phyloP scores from a whole-genome alignment of 2,329 filamentous ascomycete genomes.

The Dryadomyces quercus-mongolicae region DNA sequence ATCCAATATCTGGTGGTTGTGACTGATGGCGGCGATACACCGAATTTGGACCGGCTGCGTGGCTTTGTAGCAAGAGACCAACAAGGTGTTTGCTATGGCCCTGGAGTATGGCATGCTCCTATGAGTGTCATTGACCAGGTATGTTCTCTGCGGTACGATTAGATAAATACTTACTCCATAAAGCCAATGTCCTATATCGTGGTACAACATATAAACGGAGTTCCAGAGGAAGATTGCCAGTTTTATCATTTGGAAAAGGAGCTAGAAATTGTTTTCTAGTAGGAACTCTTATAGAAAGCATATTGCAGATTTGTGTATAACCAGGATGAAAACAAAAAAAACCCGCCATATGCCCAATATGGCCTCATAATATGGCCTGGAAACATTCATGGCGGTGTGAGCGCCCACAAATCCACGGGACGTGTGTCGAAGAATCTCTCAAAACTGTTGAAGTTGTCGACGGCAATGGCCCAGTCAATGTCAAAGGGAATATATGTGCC shows the following conservation, averaged over 20 bases:
- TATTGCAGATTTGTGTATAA: too few relatives aligned
- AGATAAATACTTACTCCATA: too few relatives aligned
- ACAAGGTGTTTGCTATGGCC: constrained; percentile 6
- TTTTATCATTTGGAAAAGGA: constrained; percentile 4
- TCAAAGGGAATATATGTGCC: constrained; percentile 11
- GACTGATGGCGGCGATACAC: not conserved
- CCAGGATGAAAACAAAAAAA: too few relatives aligned
- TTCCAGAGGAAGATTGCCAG: constrained; percentile 5
- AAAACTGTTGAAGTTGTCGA: constrained; percentile 17
- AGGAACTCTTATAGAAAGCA: too few relatives aligned
- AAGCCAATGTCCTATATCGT: too few relatives aligned
- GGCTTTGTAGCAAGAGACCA: constrained; percentile 4
- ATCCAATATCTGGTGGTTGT: constrained; percentile 3
- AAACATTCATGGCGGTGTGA: too few relatives aligned
- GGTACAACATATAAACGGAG: constrained; percentile 4
- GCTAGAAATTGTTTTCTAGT: constrained; percentile 4
- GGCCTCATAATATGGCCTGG: too few relatives aligned
- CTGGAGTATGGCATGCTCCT: constrained; percentile 6
- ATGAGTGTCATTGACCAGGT: constrained; percentile 3
- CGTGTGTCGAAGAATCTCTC: constrained; percentile 6
- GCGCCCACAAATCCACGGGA: too few relatives aligned
- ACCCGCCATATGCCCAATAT: too few relatives aligned
- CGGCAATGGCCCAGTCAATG: constrained; percentile 17
- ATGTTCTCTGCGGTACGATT: too few relatives aligned
- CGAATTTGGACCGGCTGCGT: not conserved